Conservation (phyloP, 208 protist genomes). For the Willaertia magna region DNA sequence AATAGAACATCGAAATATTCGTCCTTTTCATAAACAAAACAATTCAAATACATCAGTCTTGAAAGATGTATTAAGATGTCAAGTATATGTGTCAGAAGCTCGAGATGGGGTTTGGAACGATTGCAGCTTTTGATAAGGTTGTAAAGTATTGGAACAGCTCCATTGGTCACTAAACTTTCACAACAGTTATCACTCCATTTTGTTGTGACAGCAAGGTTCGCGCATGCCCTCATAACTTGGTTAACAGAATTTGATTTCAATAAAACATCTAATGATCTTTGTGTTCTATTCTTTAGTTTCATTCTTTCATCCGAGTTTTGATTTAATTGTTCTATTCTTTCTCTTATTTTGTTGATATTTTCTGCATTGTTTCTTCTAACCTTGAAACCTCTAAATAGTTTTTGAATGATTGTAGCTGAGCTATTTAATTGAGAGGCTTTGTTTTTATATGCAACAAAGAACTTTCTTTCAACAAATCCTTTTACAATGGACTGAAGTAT, state of each 20-base stretch:
- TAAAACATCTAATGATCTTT: background rate
- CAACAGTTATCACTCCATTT: background rate
- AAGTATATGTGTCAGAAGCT: background rate
- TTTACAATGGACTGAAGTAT: background rate
- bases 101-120: background rate
- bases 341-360: background rate
- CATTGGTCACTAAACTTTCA: background rate
- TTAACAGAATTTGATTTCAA: background rate
- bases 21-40: background rate
- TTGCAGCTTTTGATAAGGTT: background rate
- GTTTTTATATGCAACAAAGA: background rate
- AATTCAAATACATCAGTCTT: background rate
- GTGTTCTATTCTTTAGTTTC: background rate
- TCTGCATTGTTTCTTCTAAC: background rate
- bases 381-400: background rate
- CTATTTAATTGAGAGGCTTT: background rate
- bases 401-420: background rate
- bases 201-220: background rate
- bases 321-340: background rate
- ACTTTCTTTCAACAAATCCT: background rate
- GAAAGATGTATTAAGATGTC: background rate
- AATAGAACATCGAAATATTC: background rate
- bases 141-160: constrained; percentile 1
- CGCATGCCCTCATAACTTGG: constrained; percentile 5
- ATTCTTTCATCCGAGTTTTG: background rate